phyloP scores from a whole-genome alignment of 345 rosid genomes.

The Turritis glabra region DNA sequence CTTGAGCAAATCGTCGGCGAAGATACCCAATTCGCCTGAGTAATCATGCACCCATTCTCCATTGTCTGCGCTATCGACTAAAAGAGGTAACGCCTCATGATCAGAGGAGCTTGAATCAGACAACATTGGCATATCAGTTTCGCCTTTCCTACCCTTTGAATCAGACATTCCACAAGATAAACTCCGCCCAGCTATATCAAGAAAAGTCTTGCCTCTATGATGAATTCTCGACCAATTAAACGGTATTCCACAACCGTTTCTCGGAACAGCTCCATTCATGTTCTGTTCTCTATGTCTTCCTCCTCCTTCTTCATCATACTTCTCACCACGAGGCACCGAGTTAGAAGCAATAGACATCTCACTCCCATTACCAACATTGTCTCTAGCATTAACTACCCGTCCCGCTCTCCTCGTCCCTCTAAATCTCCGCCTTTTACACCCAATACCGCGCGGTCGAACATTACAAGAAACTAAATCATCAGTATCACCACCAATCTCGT shows the following conservation, averaged over 20 bases:
- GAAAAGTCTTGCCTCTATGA: constrained; percentile 71
- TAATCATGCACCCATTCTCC: constrained; percentile 86
- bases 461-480: constrained; percentile 74
- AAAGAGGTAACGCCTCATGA: constrained; percentile 70
- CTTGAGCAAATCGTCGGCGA: constrained; percentile 77
- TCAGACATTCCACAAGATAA: constrained; percentile 91
- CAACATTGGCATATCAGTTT: constrained; percentile 56
- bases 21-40: constrained; percentile 92
- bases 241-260: constrained; percentile 93
- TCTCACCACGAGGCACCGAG: constrained; percentile 53
- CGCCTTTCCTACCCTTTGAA: constrained; percentile 59
- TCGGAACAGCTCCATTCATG: constrained; percentile 59
- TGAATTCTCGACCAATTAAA: constrained; percentile 99
- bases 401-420: constrained; percentile 56
- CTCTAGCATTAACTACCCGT: constrained; percentile 42
- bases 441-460: constrained; percentile 43
- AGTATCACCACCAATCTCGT: constrained; percentile 59
- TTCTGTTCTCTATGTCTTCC: constrained; percentile 45
- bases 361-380: constrained; percentile 55
- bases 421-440: constrained; percentile 64
- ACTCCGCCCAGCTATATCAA: constrained; percentile 94
- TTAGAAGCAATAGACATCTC: constrained; percentile 87
- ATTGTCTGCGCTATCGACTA: constrained; percentile 66
- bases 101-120: constrained; percentile 63
- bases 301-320: constrained; percentile 49